Conservation (phyloP, 1,284 basidiomycete species). For the Apiotrichum gamsii region DNA sequence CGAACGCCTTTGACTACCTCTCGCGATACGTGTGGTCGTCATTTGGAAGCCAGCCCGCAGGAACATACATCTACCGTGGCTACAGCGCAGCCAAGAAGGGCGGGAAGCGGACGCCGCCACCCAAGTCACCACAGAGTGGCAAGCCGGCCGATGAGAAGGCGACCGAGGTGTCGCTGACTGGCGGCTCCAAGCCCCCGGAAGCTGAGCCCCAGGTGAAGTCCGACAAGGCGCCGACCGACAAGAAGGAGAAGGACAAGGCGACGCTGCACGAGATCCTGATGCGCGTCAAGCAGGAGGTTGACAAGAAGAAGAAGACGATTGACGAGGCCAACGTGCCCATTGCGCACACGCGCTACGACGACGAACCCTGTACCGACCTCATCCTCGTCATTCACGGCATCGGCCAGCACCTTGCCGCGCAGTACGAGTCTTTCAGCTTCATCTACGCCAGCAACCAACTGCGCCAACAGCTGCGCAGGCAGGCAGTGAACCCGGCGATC, state of each 20-base stretch:
- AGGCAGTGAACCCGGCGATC: slow-evolving; percentile 48
- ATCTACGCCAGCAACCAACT: slow-evolving; percentile 52
- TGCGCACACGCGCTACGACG: slow-evolving; percentile 38
- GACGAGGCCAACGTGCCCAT: slow-evolving; percentile 44
- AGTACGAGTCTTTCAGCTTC: slow-evolving; percentile 52
- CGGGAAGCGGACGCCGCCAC: no score
- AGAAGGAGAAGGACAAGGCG: neutral
- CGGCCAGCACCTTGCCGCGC: slow-evolving; percentile 49
- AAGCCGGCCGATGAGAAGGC: slow-evolving; percentile 8
- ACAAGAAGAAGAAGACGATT: slow-evolving; percentile 17
- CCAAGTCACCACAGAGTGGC: no score
- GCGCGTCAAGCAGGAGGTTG: slow-evolving; percentile 9
- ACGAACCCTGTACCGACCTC: slow-evolving; percentile 49
- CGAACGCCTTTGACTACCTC: slow-evolving; percentile 40
- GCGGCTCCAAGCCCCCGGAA: no score
- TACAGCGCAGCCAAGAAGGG: slow-evolving; percentile 46
- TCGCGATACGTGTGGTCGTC: slow-evolving; percentile 44
- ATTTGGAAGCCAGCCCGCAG: slow-evolving; percentile 41
- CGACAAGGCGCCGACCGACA: neutral
- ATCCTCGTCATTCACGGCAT: slow-evolving; percentile 53
- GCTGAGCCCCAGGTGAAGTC: no score
- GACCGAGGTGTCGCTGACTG: no score
- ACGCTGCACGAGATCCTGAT: neutral
- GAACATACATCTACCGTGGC: slow-evolving; percentile 50
- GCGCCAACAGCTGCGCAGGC: slow-evolving; percentile 48